A percentile compares a stretch with the other conserved stretches of the same genome.
Conservation (phyloP, 106 monocot species). For the Dendrobium nobile region DNA sequence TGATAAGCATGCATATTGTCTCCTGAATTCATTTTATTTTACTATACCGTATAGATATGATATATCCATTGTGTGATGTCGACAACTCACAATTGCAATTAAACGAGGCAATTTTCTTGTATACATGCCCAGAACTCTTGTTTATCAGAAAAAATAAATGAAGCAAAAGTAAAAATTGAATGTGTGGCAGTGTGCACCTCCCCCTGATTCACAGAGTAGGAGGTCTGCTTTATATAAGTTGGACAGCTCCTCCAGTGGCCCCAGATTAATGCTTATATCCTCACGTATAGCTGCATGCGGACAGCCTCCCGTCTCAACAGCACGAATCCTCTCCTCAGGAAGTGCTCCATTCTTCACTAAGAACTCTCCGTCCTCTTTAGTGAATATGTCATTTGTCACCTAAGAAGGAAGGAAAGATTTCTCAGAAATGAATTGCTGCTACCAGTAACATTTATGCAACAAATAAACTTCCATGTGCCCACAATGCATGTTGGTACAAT, state of each 20-base stretch:
- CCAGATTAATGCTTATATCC: constrained; percentile 97
- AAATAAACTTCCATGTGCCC: no score
- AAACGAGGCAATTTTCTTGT: background rate
- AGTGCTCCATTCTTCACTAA: constrained; percentile 94
- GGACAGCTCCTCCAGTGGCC: constrained; percentile 92
- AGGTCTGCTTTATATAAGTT: constrained; percentile 84
- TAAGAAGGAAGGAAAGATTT: constrained; percentile 10
- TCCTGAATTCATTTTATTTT: no score
- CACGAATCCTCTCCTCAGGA: constrained; percentile 94
- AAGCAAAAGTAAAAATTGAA: background rate
- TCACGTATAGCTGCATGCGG: constrained; percentile 97
- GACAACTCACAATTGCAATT: no score
- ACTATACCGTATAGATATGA: no score
- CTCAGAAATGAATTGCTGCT: background rate
- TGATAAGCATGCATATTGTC: no score
- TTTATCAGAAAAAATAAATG: background rate
- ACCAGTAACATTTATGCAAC: background rate
- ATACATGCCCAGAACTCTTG: background rate
- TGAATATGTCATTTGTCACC: constrained; percentile 99
- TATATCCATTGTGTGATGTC: no score
- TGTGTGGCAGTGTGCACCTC: constrained; percentile 45
- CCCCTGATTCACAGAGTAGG: constrained; percentile 98
- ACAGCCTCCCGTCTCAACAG: constrained; percentile 96
- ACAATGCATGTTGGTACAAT: background rate
- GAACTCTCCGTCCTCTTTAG: constrained; percentile 97